These are phyloP conservation scores for Erodium chrysanthum DNA, from an alignment of 441 rosid genomes.

Conservation along the genomic window DNA sequence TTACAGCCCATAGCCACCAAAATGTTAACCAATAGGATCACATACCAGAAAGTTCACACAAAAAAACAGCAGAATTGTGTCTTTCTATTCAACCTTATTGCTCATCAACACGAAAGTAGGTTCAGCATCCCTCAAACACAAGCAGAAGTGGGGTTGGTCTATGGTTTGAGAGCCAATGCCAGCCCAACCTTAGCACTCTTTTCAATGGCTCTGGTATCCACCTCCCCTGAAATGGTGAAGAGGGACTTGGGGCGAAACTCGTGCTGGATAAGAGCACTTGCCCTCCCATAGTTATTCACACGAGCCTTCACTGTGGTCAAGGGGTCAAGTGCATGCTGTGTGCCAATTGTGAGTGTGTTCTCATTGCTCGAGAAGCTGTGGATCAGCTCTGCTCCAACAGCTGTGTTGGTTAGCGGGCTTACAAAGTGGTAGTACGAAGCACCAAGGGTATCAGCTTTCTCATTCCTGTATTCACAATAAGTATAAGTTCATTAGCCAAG, in stretches of 20 bases:
- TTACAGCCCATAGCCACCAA: no score
- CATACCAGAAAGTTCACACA: no score
- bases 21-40: no score
- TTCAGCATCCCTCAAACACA: no score
- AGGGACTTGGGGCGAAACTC: conserved; percentile 80
- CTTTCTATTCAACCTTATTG: no score
- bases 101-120: no score
- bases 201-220: conserved; percentile 71
- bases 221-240: conserved; percentile 70
- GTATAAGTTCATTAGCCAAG: no score
- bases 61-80: no score
- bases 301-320: conserved; percentile 62
- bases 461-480: conserved; percentile 38
- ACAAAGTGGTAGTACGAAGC: conserved; percentile 70
- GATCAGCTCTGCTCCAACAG: conserved; percentile 72
- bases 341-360: conserved; percentile 60
- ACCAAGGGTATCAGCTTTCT: conserved; percentile 56
- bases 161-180: conserved; percentile 78
- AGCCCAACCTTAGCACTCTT: conserved; percentile 82
- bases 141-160: conserved; percentile 14
- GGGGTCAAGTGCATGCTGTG: conserved; percentile 64
- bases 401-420: conserved; percentile 42
- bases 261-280: conserved; percentile 76
- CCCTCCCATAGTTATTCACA: conserved; percentile 58
- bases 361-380: conserved; percentile 64